These are phyloP conservation scores for Coniochaeta sp. DNA, from an alignment of 2,329 filamentous ascomycete species.

Conservation along the genomic window DNA sequence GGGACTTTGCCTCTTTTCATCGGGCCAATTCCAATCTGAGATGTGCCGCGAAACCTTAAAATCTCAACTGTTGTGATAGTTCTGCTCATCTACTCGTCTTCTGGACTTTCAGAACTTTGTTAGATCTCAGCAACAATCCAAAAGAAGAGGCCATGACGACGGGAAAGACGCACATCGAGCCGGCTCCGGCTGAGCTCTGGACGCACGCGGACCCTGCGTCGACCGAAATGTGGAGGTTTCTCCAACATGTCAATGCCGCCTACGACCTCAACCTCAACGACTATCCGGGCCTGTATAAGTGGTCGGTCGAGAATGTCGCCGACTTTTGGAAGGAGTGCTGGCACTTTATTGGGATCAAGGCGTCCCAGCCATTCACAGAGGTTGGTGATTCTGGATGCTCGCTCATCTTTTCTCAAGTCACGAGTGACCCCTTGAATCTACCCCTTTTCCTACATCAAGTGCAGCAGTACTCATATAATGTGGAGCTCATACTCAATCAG, in stretches of 20 bases:
- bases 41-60: not conserved
- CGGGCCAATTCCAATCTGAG: not conserved
- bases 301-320: slow-evolving; percentile 72
- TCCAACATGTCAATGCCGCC: slow-evolving; percentile 61
- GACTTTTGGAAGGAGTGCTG: slow-evolving; percentile 82
- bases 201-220: slow-evolving; percentile 57
- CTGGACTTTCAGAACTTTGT: not conserved
- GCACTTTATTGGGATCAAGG: slow-evolving; percentile 71
- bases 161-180: not conserved
- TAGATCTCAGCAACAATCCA: not conserved
- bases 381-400: slow-evolving; percentile 33
- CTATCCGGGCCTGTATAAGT: slow-evolving; percentile 73
- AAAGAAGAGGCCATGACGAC: not conserved
- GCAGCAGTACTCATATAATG: too few relatives aligned
- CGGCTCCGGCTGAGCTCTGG: slow-evolving; percentile 53
- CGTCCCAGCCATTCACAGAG: slow-evolving; percentile 55
- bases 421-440: not conserved
- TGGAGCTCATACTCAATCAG: too few relatives aligned
- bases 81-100: not conserved
- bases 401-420: not conserved
- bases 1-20: not conserved
- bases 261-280: slow-evolving; percentile 54
- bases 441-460: not conserved
- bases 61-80: not conserved
- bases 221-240: slow-evolving; percentile 68